A percentile compares a stretch with the other conserved stretches of the same genome.
Conservation (phyloP, 2,329 filamentous ascomycete species). For the Ophiostoma fasciatum region DNA sequence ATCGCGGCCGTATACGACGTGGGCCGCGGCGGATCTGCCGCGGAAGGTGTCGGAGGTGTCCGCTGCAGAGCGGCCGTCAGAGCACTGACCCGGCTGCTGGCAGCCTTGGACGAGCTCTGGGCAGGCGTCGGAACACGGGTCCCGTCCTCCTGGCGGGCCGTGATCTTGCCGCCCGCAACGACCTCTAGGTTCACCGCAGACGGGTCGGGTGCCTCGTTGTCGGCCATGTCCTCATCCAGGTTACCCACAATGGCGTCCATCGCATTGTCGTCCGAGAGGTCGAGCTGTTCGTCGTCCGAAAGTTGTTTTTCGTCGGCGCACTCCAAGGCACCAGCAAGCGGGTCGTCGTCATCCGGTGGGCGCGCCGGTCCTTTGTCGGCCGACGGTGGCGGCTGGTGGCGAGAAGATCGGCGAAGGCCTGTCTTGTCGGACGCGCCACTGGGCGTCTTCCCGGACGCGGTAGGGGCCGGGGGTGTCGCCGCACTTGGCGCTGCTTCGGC, state of each 20-base stretch:
- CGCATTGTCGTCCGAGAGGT: conserved; percentile 48
- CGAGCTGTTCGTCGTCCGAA: conserved; percentile 46
- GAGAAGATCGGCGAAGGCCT: conserved; percentile 44
- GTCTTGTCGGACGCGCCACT: conserved; percentile 45
- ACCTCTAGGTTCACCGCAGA: conserved; percentile 87
- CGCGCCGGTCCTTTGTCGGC: conserved; percentile 36
- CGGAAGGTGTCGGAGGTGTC: conserved; percentile 29
- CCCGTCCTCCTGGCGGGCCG: conserved; percentile 82
- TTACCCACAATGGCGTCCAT: conserved; percentile 85
- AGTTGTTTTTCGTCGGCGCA: conserved; percentile 86
- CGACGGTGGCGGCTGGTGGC: conserved; percentile 37
- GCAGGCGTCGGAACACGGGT: conserved; percentile 73
- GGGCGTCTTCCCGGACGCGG: too few species aligned
- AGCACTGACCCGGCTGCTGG: conserved; percentile 18
- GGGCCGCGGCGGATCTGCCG: conserved; percentile 45
- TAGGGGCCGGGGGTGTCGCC: conserved; percentile 28
- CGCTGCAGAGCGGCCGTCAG: conserved; percentile 26
- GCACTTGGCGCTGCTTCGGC: conserved; percentile 18
- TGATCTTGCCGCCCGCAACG: conserved; percentile 72
- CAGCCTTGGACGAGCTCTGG: conserved; percentile 32
- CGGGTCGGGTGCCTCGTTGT: conserved; percentile 57
- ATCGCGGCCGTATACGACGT: conserved; percentile 78
- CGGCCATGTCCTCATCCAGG: conserved; percentile 70
- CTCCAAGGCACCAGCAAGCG: conserved; percentile 59
- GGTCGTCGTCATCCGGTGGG: conserved; percentile 43